These are phyloP conservation scores for Fagus sylvatica DNA, from an alignment of 306 rosid species.

Conservation along the genomic window DNA sequence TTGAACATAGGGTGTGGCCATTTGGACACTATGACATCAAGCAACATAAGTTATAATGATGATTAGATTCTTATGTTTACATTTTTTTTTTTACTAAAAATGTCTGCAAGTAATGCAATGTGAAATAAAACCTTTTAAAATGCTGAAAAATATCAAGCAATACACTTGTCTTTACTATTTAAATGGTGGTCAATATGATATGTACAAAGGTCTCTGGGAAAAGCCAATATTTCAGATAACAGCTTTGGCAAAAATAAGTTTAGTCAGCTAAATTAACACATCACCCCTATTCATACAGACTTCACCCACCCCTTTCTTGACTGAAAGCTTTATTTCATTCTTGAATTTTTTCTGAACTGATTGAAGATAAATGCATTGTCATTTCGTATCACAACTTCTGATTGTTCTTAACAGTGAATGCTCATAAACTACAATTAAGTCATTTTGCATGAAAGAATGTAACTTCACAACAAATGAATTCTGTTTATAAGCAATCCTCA, in stretches of 20 bases:
- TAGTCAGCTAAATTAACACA: background rate
- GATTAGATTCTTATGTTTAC: too few species aligned
- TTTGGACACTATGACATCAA: conserved; percentile 45
- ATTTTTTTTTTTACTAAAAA: background rate
- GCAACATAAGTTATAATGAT: background rate
- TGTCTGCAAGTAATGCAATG: background rate
- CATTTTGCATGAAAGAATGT: background rate
- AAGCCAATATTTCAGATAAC: background rate
- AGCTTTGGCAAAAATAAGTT: background rate
- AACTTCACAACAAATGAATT: background rate
- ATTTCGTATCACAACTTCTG: background rate
- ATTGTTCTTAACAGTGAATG: background rate
- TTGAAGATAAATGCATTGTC: background rate
- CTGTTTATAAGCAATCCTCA: background rate
- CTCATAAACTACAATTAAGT: too few species aligned
- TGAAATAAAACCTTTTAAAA: too few species aligned
- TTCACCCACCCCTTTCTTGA: background rate
- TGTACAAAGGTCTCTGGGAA: background rate
- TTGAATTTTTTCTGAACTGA: too few species aligned
- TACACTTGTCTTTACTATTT: background rate
- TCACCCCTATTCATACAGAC: background rate
- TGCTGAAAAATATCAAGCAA: too few species aligned
- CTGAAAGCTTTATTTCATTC: background rate
- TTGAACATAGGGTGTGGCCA: conserved; percentile 62
- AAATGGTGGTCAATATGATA: background rate